Evolutionary conservation across 306 rosid species (phyloP).

Genomic region (Geum urbanum): DNA sequence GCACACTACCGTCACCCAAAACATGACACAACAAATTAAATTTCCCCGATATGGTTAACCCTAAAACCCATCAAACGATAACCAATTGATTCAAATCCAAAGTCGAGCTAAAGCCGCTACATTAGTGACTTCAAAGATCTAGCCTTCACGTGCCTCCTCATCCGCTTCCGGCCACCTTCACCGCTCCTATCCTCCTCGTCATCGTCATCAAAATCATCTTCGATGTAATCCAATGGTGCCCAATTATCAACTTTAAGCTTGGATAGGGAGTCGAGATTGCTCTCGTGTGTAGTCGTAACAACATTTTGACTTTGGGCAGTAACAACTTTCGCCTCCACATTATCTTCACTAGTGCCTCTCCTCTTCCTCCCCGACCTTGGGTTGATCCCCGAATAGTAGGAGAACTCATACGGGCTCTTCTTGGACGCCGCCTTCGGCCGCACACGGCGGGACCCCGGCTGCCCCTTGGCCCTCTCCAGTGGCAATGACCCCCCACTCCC

Average conservation of each 20-base stretch:
- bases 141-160: constrained; percentile 80
- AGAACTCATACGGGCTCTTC: constrained; percentile 58
- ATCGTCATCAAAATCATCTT: constrained; percentile 42
- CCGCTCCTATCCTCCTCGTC: constrained; percentile 6
- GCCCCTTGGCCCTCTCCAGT: background rate
- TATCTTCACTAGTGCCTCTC: constrained; percentile 33
- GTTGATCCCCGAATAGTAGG: constrained; percentile 82
- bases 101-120: constrained; percentile 32
- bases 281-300: background rate
- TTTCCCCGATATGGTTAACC: constrained; percentile 6
- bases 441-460: background rate
- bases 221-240: constrained; percentile 38
- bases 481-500: background rate
- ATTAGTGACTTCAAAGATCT: constrained; percentile 81
- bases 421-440: constrained; percentile 1
- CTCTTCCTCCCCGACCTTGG: constrained; percentile 60
- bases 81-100: background rate
- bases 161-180: constrained; percentile 25
- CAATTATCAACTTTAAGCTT: constrained; percentile 17
- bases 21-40: constrained; percentile 10
- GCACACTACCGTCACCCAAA: too few relatives aligned
- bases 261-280: constrained; percentile 4
- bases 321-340: constrained; percentile 10
- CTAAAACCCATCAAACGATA: constrained; percentile 3
- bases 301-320: background rate